Percentiles rank a stretch among this genome's conserved stretches.
Conservation (phyloP, 129 eudicot genomes). For the Pulicaria dysenterica region DNA sequence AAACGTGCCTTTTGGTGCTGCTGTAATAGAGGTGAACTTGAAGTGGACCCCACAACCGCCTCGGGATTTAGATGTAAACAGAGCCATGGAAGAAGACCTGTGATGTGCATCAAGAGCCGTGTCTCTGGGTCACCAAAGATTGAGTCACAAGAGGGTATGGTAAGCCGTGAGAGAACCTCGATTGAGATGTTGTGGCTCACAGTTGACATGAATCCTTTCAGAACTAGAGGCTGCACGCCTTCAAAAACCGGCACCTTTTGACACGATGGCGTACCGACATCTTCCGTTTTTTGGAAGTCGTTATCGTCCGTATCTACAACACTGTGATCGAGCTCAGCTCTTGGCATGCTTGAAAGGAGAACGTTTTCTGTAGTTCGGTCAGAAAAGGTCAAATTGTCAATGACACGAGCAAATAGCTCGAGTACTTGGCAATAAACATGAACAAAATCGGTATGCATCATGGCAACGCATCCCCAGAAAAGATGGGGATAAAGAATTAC, state of each 20-base stretch:
- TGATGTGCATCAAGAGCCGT: conserved; percentile 83
- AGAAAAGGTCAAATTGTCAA: conserved; percentile 70
- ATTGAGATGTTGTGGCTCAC: conserved; percentile 79
- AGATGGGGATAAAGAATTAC: conserved; percentile 94
- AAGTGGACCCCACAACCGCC: conserved; percentile 40
- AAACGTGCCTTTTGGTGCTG: conserved; percentile 72
- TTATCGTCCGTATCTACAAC: conserved; percentile 23
- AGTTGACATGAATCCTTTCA: conserved; percentile 90
- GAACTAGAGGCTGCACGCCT: conserved; percentile 91
- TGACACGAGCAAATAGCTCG: conserved; percentile 80
- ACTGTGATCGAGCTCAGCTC: conserved; percentile 70
- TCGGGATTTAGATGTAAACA: conserved; percentile 81
- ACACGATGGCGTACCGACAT: conserved; percentile 28
- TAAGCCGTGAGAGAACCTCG: conserved; percentile 78
- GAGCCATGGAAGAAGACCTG: conserved; percentile 89
- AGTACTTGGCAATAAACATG: conserved; percentile 95
- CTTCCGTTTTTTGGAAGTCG: conserved; percentile 59
- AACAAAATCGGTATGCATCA: conserved; percentile 95
- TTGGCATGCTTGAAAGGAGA: conserved; percentile 93
- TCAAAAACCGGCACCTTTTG: conserved; percentile 71
- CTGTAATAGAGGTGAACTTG: conserved; percentile 52
- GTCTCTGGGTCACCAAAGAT: conserved; percentile 86
- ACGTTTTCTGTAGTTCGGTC: conserved; percentile 88
- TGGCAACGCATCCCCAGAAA: conserved; percentile 97
- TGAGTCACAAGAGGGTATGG: conserved; percentile 80